Conservation (phyloP, 768 basidiomycete genomes). For the Suillus subalutaceus region DNA sequence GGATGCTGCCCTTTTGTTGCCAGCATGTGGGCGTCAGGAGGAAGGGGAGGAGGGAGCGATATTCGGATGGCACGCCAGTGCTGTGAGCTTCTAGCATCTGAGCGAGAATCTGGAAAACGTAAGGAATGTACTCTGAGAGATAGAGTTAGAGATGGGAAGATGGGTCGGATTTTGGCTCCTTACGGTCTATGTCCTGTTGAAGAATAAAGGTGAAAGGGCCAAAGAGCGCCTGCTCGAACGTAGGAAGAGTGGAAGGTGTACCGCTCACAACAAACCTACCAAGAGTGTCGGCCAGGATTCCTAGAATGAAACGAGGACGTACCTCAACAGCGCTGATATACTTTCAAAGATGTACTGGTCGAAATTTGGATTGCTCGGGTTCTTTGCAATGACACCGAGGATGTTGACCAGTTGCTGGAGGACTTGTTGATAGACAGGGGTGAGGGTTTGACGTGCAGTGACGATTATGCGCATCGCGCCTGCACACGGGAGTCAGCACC, state of each 20-base stretch:
- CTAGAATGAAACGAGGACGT: slow-evolving; percentile 14
- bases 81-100: slow-evolving; percentile 91
- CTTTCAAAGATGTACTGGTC: slow-evolving; percentile 98
- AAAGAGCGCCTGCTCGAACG: slow-evolving; percentile 83
- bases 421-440: slow-evolving; percentile 63
- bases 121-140: slow-evolving; percentile 88
- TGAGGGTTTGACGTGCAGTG: slow-evolving; percentile 80
- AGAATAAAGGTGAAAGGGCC: slow-evolving; percentile 86
- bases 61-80: slow-evolving; percentile 67
- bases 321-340: slow-evolving; percentile 92
- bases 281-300: slow-evolving; percentile 6
- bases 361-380: slow-evolving; percentile 97
- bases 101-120: slow-evolving; percentile 94
- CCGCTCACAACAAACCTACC: slow-evolving; percentile 79
- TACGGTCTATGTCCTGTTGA: slow-evolving; percentile 92
- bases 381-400: slow-evolving; percentile 86
- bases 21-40: slow-evolving; percentile 85
- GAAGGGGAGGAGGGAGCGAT: slow-evolving; percentile 78
- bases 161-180: slow-evolving; percentile 23
- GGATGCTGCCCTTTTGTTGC: slow-evolving; percentile 94
- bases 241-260: slow-evolving; percentile 62
- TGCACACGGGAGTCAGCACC: slow-evolving; percentile 34
- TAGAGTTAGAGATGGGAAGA: neutral
- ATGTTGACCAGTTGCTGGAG: slow-evolving; percentile 80
- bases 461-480: slow-evolving; percentile 94